Conservation (phyloP, 352 stramenopile species). For the Pythium insidiosum region DNA sequence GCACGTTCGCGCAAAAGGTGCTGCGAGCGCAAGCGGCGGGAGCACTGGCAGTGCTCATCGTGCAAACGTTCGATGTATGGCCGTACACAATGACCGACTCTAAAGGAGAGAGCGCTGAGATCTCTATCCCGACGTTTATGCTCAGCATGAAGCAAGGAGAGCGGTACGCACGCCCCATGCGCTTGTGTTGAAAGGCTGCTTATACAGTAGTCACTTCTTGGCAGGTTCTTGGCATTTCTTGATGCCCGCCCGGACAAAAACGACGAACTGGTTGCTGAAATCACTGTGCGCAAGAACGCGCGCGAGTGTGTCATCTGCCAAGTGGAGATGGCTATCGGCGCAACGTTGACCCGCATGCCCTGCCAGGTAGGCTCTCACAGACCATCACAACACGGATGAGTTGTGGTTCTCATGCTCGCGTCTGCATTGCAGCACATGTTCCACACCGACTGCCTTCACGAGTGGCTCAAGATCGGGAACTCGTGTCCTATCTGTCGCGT, state of each 20-base stretch:
- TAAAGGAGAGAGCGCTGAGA: slow-evolving; percentile 40
- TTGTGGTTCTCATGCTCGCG: too few relatives aligned
- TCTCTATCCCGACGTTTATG: slow-evolving; percentile 74
- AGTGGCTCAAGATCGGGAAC: slow-evolving; percentile 81
- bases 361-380: slow-evolving; percentile 9
- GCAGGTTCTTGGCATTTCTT: slow-evolving; percentile 56
- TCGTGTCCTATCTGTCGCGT: slow-evolving; percentile 79
- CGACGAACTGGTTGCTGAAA: slow-evolving; percentile 22
- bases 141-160: slow-evolving; percentile 64
- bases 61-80: slow-evolving; percentile 70
- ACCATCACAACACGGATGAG: too few relatives aligned
- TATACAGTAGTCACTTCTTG: too few relatives aligned
- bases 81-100: slow-evolving; percentile 83
- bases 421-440: slow-evolving; percentile 56
- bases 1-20: slow-evolving; percentile 71
- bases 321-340: slow-evolving; percentile 64
- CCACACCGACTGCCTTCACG: slow-evolving; percentile 63
- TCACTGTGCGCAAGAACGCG: slow-evolving; percentile 55
- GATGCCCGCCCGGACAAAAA: slow-evolving; percentile 14
- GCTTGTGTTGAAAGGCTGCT: too few relatives aligned
- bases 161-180: slow-evolving; percentile 34
- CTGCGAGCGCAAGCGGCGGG: slow-evolving; percentile 49
- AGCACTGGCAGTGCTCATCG: slow-evolving; percentile 49
- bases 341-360: slow-evolving; percentile 36
- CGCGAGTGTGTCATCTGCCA: slow-evolving; percentile 81